Conservation (phyloP, 371 early-diverging fungal genomes). For the Mucor circinelloides region DNA sequence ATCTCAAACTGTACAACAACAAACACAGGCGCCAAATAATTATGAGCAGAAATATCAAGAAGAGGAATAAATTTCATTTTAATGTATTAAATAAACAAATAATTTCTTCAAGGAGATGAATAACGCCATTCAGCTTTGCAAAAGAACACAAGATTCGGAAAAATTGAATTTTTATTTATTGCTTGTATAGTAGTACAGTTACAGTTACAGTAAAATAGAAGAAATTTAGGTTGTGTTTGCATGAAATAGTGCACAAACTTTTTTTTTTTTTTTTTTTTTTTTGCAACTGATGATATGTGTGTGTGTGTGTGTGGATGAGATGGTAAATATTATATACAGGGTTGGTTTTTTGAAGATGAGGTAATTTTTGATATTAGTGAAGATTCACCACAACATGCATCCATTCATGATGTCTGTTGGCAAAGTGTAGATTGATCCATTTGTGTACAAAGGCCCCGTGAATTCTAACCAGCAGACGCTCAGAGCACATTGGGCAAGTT, state of each 20-base stretch:
- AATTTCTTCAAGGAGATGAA: background rate
- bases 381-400: constrained; percentile 55
- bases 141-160: too few species aligned
- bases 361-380: constrained; percentile 19
- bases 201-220: background rate
- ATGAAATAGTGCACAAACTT: background rate
- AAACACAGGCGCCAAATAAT: background rate
- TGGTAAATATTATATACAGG: background rate
- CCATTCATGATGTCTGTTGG: constrained; percentile 50
- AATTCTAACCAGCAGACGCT: constrained; percentile 49
- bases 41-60: constrained; percentile 10
- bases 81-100: background rate
- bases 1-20: background rate
- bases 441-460: constrained; percentile 53
- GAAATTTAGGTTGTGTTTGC: background rate
- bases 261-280: background rate
- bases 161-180: background rate
- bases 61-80: background rate
- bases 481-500: constrained; percentile 53
- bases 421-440: constrained; percentile 51
- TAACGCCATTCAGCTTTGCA: too few species aligned
- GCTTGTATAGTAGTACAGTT: background rate
- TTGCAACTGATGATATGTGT: background rate
- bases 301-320: background rate
- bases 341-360: background rate